Conservation (phyloP, 2,329 filamentous ascomycete species). For the Neonectria faginata region DNA sequence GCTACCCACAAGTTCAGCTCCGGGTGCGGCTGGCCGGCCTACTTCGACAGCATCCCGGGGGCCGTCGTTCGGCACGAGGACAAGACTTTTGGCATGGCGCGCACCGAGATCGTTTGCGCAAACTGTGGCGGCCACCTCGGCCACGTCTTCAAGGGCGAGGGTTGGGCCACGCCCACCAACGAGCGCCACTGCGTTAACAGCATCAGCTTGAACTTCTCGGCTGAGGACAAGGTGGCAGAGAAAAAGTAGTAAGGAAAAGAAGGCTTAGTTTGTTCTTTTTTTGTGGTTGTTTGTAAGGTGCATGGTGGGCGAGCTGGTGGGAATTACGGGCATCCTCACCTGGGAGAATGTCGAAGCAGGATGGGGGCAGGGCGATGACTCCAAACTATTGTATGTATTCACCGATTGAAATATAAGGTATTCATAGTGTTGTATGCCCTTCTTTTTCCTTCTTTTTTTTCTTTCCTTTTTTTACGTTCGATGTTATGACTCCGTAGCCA, state of each 20-base stretch:
- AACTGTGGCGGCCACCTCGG: slow-evolving; percentile 95
- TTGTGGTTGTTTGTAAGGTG: slow-evolving; percentile 4
- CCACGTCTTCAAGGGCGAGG: slow-evolving; percentile 95
- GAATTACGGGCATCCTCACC: neutral
- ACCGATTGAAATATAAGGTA: neutral
- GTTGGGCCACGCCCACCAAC: slow-evolving; percentile 85
- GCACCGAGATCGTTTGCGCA: slow-evolving; percentile 93
- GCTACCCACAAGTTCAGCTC: slow-evolving; percentile 96
- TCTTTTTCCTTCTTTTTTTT: too few relatives aligned
- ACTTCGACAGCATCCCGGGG: slow-evolving; percentile 94
- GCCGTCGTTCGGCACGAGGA: slow-evolving; percentile 88
- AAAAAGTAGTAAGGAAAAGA: slow-evolving; percentile 50
- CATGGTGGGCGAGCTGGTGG: neutral
- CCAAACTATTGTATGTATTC: neutral
- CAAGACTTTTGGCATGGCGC: slow-evolving; percentile 79
- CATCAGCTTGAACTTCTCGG: slow-evolving; percentile 84
- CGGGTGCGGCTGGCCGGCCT: slow-evolving; percentile 97
- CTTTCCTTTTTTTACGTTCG: too few relatives aligned
- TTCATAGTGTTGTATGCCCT: too few relatives aligned
- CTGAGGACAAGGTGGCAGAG: slow-evolving; percentile 66
- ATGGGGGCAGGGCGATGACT: neutral
- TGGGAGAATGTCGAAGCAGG: neutral
- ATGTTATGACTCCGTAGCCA: too few relatives aligned
- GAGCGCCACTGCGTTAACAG: slow-evolving; percentile 98
- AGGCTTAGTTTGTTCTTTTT: slow-evolving; percentile 43